These are phyloP conservation scores for Umbilicus rupestris DNA, from an alignment of 164 flowering plant genomes.

Conservation along the genomic window DNA sequence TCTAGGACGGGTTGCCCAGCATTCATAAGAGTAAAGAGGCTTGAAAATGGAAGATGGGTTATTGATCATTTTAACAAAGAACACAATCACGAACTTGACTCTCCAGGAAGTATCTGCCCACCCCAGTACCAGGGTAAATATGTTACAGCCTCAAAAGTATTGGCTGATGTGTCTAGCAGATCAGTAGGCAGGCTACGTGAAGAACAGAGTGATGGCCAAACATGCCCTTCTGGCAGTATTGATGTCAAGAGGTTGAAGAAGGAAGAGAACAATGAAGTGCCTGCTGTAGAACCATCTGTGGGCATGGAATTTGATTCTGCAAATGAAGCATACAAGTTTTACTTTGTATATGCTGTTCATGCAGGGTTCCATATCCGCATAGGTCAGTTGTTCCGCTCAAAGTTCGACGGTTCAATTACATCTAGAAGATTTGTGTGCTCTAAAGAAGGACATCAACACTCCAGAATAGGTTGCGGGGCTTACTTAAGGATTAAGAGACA, in stretches of 20 bases:
- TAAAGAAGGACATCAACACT: conserved; percentile 52
- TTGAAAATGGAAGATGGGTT: conserved; percentile 51
- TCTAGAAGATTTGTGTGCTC: conserved; percentile 58
- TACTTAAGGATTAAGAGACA: conserved; percentile 46
- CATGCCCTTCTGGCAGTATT: conserved; percentile 25
- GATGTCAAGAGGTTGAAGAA: conserved; percentile 29
- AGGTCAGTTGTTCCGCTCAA: conserved; percentile 54
- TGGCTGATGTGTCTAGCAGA: conserved; percentile 19
- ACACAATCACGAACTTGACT: conserved; percentile 44
- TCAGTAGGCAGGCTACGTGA: conserved; percentile 21
- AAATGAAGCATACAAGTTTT: conserved; percentile 43
- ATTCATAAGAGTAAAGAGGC: conserved; percentile 43
- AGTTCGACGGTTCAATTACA: conserved; percentile 43
- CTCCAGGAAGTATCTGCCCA: conserved; percentile 17
- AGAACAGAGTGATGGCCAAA: conserved; percentile 17
- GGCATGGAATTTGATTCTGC: conserved; percentile 47
- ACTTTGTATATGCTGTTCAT: conserved; percentile 30
- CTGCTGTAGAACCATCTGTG: conserved; percentile 25
- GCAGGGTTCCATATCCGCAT: conserved; percentile 43
- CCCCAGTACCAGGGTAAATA: conserved; percentile 18
- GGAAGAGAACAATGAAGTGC: conserved; percentile 17
- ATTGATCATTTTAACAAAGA: conserved; percentile 39
- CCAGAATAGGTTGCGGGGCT: conserved; percentile 55
- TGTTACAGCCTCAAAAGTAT: too few relatives aligned
- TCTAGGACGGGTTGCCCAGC: conserved; percentile 56